Conservation (phyloP, 108 stramenopile species). For the Nannochloropsis oceanica region DNA sequence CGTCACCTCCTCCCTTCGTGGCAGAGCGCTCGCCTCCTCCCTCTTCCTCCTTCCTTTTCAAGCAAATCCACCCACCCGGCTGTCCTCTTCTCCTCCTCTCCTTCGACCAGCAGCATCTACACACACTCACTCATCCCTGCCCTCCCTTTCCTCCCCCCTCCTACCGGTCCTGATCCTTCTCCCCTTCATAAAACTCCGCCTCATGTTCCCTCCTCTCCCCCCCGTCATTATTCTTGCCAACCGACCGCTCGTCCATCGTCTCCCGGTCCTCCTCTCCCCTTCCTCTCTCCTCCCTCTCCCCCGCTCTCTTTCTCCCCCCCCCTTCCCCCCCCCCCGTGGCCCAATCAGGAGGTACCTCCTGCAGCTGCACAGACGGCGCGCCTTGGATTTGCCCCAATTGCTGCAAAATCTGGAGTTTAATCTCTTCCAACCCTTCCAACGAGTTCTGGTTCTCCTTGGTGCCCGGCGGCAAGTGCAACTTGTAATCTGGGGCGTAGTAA, state of each 20-base stretch:
- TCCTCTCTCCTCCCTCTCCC: too few relatives aligned
- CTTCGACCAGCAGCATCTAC: too few relatives aligned
- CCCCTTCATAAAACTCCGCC: slow-evolving; percentile 9
- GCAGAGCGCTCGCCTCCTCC: too few relatives aligned
- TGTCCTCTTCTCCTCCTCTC: too few relatives aligned
- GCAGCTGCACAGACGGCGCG: slow-evolving; percentile 77
- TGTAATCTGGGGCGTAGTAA: slow-evolving; percentile 94
- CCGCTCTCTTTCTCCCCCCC: too few relatives aligned
- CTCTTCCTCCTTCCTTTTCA: too few relatives aligned
- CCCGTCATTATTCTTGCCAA: not conserved
- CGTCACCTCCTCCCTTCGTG: too few relatives aligned
- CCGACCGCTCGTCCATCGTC: not conserved
- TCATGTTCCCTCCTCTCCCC: not conserved
- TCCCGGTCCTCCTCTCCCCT: slow-evolving; percentile 27
- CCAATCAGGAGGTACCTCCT: slow-evolving; percentile 70
- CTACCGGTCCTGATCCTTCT: not conserved
- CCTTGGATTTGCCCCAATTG: slow-evolving; percentile 30
- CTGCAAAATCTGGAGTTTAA: not conserved
- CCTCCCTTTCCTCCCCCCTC: not conserved
- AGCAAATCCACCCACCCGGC: too few relatives aligned
- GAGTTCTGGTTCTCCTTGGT: not conserved
- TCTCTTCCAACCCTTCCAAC: not conserved
- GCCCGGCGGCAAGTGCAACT: slow-evolving; percentile 58
- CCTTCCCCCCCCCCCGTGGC: slow-evolving; percentile 4
- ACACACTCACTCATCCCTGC: too few relatives aligned